Conservation (phyloP, 495 filamentous ascomycete species). For the Gamarada debralockiae region DNA sequence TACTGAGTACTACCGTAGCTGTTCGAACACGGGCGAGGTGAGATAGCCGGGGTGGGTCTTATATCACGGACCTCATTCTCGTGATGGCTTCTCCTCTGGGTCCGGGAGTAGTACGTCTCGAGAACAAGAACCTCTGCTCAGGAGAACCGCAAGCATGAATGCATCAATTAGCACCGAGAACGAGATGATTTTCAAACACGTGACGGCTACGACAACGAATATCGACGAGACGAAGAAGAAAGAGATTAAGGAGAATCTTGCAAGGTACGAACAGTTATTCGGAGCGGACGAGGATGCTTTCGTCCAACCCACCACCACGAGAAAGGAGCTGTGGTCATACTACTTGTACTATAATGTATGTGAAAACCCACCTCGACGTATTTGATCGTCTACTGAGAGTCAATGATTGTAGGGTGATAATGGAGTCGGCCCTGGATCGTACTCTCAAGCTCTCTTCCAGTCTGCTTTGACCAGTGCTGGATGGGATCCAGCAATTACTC, state of each 20-base stretch:
- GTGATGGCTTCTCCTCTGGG: not conserved
- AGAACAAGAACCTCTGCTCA: not conserved
- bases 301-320: conserved; percentile 42
- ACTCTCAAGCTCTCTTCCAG: conserved; percentile 45
- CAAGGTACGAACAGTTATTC: conserved; percentile 38
- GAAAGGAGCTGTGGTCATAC: conserved; percentile 46
- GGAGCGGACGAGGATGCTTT: conserved; percentile 35
- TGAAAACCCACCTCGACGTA: not conserved
- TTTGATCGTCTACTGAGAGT: not conserved
- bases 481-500: conserved; percentile 38
- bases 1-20: too few species aligned
- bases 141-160: not conserved
- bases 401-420: conserved; percentile 38
- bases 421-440: conserved; percentile 44
- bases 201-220: not conserved
- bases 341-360: conserved; percentile 33
- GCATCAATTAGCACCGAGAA: not conserved
- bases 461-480: conserved; percentile 42
- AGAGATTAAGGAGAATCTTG: conserved; percentile 20
- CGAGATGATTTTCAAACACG: not conserved
- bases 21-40: not conserved
- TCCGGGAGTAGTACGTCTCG: too few species aligned
- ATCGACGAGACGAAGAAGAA: conserved; percentile 24
- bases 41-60: not conserved
- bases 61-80: not conserved